Conservation (phyloP, 225 moss, liverwort and hornwort genomes). For the Marchantia paleacea region DNA sequence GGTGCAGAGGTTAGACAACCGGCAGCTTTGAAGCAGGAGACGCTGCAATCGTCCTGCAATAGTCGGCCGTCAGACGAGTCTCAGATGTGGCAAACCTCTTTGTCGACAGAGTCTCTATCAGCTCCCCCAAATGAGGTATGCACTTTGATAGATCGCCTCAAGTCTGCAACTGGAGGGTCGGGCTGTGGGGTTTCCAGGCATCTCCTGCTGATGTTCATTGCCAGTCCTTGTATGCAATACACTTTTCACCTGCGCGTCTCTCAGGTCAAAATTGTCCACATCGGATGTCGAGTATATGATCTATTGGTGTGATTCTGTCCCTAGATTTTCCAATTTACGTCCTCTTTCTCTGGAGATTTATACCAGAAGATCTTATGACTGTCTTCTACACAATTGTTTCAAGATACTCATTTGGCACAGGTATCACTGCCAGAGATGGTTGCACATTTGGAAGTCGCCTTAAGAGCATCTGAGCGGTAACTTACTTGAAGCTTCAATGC, state of each 20-base stretch:
- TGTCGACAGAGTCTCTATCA: background rate
- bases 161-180: background rate
- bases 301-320: too few relatives aligned
- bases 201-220: background rate
- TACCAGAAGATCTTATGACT: background rate
- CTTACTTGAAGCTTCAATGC: too few relatives aligned
- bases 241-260: too few relatives aligned
- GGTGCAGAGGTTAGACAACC: background rate
- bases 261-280: too few relatives aligned
- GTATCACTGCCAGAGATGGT: slow-evolving; percentile 21
- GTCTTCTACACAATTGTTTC: background rate
- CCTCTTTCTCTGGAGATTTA: too few relatives aligned
- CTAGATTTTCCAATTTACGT: too few relatives aligned
- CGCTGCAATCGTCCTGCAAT: background rate
- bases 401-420: slow-evolving; percentile 14
- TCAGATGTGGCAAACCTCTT: background rate
- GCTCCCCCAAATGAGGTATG: slow-evolving; percentile 4
- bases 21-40: slow-evolving; percentile 1
- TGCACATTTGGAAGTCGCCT: slow-evolving; percentile 25
- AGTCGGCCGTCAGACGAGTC: background rate
- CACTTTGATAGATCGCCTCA: background rate
- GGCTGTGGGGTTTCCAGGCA: background rate
- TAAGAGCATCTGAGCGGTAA: slow-evolving; percentile 40
- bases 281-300: too few relatives aligned
- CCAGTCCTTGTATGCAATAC: background rate